Evolutionary conservation across 2,329 filamentous ascomycete species (phyloP).

Genomic region (Pyrenophora seminiperda): DNA sequence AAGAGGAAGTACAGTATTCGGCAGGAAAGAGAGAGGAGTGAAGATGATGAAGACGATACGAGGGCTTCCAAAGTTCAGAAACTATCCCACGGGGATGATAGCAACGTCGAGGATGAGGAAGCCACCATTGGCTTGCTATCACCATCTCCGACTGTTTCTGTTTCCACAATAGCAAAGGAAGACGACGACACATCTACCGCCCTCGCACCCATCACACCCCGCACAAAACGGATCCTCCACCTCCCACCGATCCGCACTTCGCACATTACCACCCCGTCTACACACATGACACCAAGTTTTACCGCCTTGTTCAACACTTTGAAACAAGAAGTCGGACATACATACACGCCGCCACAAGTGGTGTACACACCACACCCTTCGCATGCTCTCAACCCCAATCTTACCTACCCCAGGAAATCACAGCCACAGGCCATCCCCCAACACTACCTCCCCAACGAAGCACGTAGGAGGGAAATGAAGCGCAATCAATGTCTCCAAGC

Average conservation of each 20-base stretch:
- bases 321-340: not conserved
- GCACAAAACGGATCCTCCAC: not conserved
- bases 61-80: not conserved
- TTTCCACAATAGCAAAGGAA: not conserved
- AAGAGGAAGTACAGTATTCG: conserved; percentile 14
- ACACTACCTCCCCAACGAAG: not conserved
- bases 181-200: not conserved
- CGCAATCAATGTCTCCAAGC: conserved; percentile 2
- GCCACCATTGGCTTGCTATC: too few species aligned
- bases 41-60: not conserved
- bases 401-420: not conserved
- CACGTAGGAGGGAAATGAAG: not conserved
- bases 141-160: too few species aligned
- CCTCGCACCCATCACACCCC: not conserved
- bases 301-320: not conserved
- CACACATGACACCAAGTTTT: not conserved
- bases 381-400: not conserved
- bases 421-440: not conserved
- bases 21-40: not conserved
- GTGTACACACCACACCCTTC: not conserved
- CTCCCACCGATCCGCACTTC: conserved; percentile 7
- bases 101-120: too few species aligned
- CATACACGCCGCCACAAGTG: not conserved
- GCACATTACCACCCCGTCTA: not conserved
- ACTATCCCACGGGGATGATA: not conserved